phyloP scores from a whole-genome alignment of 352 stramenopile genomes.

The Globisporangium spiculum region DNA sequence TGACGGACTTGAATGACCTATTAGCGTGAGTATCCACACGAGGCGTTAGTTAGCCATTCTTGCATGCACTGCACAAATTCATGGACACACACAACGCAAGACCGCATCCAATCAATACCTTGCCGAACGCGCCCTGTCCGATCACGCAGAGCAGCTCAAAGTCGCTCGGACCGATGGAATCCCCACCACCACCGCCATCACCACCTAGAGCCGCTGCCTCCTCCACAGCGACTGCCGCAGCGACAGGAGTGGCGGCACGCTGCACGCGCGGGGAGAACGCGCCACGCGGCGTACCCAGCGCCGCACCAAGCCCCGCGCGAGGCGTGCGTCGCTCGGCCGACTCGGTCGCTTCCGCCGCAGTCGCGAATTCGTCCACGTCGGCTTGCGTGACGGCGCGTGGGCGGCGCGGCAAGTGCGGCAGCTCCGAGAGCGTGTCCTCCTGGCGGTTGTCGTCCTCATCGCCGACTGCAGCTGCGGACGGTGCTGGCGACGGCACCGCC shows the following conservation, averaged over 20 bases:
- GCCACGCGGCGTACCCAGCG: conserved; percentile 16
- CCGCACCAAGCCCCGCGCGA: background rate
- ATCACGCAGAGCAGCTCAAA: conserved; percentile 85
- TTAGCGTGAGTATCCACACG: background rate
- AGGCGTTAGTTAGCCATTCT: background rate
- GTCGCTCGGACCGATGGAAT: conserved; percentile 55
- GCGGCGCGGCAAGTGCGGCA: conserved; percentile 16
- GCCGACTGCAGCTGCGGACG: conserved; percentile 4
- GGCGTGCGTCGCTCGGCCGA: background rate
- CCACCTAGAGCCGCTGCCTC: background rate
- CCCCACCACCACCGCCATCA: background rate
- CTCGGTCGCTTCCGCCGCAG: conserved; percentile 35
- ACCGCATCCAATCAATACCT: conserved; percentile 25
- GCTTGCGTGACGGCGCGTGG: conserved; percentile 40
- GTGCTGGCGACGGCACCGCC: background rate
- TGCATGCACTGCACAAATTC: too few species aligned
- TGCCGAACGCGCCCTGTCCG: conserved; percentile 80
- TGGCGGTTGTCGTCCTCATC: background rate
- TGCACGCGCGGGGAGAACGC: conserved; percentile 14
- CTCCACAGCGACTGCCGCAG: conserved; percentile 13
- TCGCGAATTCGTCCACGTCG: conserved; percentile 66
- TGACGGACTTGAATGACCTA: conserved; percentile 84
- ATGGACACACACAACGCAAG: background rate
- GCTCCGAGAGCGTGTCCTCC: conserved; percentile 11
- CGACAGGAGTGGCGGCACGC: background rate